Base-by-base conservation (phyloP, 345 rosid genomes). In the Gynandropsis gynandra region DNA sequence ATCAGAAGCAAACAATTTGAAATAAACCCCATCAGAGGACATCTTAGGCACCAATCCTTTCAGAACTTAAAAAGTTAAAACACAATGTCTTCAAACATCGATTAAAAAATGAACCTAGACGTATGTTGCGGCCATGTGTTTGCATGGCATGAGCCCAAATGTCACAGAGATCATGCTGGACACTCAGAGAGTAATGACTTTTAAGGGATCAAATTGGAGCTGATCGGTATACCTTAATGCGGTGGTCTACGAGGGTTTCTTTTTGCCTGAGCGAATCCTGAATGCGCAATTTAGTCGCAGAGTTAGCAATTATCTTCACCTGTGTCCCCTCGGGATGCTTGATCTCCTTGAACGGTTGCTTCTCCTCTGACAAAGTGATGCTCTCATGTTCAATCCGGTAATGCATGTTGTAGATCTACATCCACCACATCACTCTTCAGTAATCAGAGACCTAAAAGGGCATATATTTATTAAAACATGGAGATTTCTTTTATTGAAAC, bases 341-440 rank as follows among this genome's bases (percentile, higher is more conserved):
- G 54, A 85, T 72, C 63, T 85, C 87, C 64, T 67, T 75, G 36
- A 85, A 78, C 34, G 79, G 39, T 68, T 85, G 79, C 69, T 85
- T 85, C 72, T 85, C 95, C 79, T 85, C 89, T 0, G 84, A 13
- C 66, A 81, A 56, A 4, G 85, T 61, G 56, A 81, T 81, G 74
- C 86, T 81, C 62, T 81, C 87, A 49, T 85, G 89, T 56, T 81
- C 82, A 24, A 85, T 81, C 44, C 70, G 79, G 50, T 77, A 85
- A 56, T 79, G 70, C 69, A 79, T 72, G 57, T 80, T 66, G 64
- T 52, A 58, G 42, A 81, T 85, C 95, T 85, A 75, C 47, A 59
- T 58, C 42, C 45, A 71, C 42, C 51, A 54, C 54, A 35, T 44
- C 9, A 15, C 58, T 47, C 29, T 40, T 50, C 32, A 27, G 35